phyloP scores from a whole-genome alignment of 2,329 filamentous ascomycete genomes.

The Fusarium nisikadoi region DNA sequence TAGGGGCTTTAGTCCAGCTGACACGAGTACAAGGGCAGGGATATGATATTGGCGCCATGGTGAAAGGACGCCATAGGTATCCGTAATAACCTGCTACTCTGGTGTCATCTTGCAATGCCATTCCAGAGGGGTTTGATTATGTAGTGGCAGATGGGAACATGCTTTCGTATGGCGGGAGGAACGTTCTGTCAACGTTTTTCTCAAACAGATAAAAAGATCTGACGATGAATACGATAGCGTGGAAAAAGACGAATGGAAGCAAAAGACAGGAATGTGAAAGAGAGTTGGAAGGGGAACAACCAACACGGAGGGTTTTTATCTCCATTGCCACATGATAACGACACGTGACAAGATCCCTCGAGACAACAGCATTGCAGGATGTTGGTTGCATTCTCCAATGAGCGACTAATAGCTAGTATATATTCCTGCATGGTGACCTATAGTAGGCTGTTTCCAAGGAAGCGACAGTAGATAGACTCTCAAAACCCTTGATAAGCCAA shows the following conservation, averaged over 20 bases:
- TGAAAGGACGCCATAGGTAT: neutral
- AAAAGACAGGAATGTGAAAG: neutral
- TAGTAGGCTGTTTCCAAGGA: neutral
- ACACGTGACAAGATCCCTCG: conserved; percentile 3
- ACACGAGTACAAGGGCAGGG: neutral
- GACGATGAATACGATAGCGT: too few relatives aligned
- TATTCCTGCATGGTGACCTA: neutral
- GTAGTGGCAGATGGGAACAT: neutral
- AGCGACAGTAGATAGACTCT: conserved; percentile 9
- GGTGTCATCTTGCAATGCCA: neutral
- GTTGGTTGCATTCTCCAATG: conserved; percentile 17
- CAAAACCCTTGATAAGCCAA: neutral
- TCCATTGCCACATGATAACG: neutral
- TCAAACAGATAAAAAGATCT: neutral
- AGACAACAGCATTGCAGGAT: conserved; percentile 8
- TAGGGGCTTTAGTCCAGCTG: neutral
- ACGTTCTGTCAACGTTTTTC: neutral
- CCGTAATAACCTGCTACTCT: neutral
- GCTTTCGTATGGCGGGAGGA: neutral
- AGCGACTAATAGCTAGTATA: conserved; percentile 10
- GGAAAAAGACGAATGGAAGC: neutral
- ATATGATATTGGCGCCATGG: neutral
- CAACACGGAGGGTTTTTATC: neutral
- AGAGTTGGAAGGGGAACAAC: neutral
- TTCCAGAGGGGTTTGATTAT: neutral